phyloP scores from a whole-genome alignment of 73 alveolate species.

The Paramecium biaurelia region DNA sequence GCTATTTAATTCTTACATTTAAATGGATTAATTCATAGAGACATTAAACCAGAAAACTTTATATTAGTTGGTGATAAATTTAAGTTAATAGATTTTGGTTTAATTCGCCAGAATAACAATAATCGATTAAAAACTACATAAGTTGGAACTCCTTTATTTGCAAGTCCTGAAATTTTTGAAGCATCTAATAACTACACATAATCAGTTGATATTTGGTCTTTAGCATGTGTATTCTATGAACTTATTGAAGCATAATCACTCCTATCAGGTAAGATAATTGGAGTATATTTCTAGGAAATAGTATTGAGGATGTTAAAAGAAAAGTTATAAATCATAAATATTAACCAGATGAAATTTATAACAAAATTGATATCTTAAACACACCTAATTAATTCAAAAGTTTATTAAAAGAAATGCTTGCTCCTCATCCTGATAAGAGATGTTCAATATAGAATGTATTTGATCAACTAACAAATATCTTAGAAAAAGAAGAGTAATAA shows the following conservation, averaged over 20 bases:
- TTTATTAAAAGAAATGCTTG: neutral
- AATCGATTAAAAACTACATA: neutral
- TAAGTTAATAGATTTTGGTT: neutral
- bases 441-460: neutral
- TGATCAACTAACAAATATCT: neutral
- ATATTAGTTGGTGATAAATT: neutral
- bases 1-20: neutral
- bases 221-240: conserved; percentile 58
- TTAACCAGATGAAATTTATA: neutral
- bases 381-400: neutral
- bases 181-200: neutral
- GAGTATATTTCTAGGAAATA: neutral
- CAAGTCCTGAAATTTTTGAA: neutral
- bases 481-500: neutral
- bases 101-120: neutral
- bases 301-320: neutral
- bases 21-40: neutral
- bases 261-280: neutral
- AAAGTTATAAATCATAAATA: neutral
- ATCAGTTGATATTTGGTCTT: conserved; percentile 56
- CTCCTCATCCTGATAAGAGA: neutral
- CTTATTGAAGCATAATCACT: neutral
- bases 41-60: neutral
- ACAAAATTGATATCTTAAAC: neutral
- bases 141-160: neutral